Percentiles rank a stretch among this genome's conserved stretches.
Evolutionary conservation across 2,329 filamentous ascomycete species (phyloP).

Genomic region (Mariannaea sp.): DNA sequence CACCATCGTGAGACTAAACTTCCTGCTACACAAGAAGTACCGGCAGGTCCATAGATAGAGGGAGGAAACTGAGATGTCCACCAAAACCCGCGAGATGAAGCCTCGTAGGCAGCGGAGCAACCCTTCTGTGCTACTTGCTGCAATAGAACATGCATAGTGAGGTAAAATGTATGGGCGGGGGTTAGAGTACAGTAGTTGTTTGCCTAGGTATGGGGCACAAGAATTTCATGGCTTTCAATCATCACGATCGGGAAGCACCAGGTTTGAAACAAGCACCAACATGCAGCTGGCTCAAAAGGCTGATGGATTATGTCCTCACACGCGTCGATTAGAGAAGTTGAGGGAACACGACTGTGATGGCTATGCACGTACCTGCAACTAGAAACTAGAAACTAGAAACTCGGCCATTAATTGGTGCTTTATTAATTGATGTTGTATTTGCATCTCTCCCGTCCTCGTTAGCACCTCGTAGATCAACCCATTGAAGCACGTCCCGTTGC

Average conservation of each 20-base stretch:
- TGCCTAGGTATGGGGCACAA: neutral
- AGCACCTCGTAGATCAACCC: neutral
- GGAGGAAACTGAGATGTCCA: neutral
- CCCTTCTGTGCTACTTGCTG: slow-evolving; percentile 12
- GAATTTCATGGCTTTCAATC: neutral
- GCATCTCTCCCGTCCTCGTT: neutral
- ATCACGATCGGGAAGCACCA: neutral
- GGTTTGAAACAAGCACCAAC: neutral
- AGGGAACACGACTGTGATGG: no score
- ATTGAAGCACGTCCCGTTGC: neutral
- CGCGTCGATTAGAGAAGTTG: neutral
- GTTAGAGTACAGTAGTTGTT: neutral
- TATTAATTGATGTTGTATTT: no score
- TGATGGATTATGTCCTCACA: neutral
- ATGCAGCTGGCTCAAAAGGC: slow-evolving; percentile 7
- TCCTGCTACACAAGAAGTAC: slow-evolving; percentile 8
- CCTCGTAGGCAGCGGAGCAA: slow-evolving; percentile 9
- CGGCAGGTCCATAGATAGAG: slow-evolving; percentile 7
- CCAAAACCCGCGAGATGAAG: slow-evolving; percentile 2
- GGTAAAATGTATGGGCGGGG: slow-evolving; percentile 4
- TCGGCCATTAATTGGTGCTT: no score
- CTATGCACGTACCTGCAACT: no score
- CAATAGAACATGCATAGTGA: neutral
- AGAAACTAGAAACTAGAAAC: no score
- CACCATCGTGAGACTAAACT: neutral